Evolutionary conservation across 1,284 basidiomycete species (phyloP), one percentile per base, ranked within the genome.

Genomic region (Apiotrichum domesticum): DNA sequence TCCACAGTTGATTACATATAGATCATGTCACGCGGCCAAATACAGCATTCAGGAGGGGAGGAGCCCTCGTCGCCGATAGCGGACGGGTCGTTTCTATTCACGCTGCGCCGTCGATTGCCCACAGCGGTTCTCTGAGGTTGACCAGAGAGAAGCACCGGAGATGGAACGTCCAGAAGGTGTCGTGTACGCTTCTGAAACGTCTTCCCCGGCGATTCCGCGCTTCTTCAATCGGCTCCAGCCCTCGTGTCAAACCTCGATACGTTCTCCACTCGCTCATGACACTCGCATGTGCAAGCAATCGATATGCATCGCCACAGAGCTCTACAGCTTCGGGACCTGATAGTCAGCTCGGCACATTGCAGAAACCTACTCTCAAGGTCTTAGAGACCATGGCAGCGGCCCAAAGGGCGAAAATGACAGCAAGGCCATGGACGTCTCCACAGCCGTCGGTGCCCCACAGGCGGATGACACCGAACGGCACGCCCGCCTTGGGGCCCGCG

Each of bases 321-420:
- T 35, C 29, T 51, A 51, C 34, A 43, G 50, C 50, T 51, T 51
- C 14, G 50, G 50, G 21, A 51, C 41, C 50, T 51, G 41, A 7
- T 11, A 10, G 49, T 51, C 40, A 51, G 49, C 11, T 7, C 11
- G 9, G 48, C 6, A n/a, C 49, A 4, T 3, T 11, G 4, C 4
- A 13, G 6, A 2, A 13, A 72, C 73, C 62, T 56, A 94, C 83
- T 55, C 83, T 83, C 55, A 97, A 79, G 29, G 93, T 96, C 79
- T 96, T 96, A 81, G 88, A 91, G 63, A 96, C 87, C 93, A 96
- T 96, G 52, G 89, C 87, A 21, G 90, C 87, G 7, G 88, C 92
- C 91, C 90, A 96, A 15, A 81, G 68, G 14, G 79, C 87, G 73
- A 91, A 89, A 15, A 92, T 71, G 41, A 87, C 63, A 64, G 85